A percentile compares a stretch with the other conserved stretches of the same genome.
Conservation (phyloP, 768 basidiomycete species). For the Hemileccinum rubropunctum region DNA sequence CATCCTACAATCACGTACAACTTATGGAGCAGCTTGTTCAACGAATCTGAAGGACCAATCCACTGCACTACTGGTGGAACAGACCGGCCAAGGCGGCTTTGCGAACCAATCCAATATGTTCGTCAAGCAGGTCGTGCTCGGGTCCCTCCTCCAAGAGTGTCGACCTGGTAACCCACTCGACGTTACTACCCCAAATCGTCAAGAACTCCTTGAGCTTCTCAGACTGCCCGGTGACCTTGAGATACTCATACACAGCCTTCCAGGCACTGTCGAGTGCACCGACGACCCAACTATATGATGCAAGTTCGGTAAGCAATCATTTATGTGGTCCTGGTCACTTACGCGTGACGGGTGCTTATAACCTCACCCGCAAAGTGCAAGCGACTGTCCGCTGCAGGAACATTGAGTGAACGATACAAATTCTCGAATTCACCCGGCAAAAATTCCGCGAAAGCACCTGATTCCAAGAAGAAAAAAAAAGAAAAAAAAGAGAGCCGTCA, state of each 20-base stretch:
- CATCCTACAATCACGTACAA: no score
- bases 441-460: slow-evolving; percentile 42
- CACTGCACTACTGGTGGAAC: not conserved
- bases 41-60: no score
- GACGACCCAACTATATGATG: slow-evolving; percentile 32
- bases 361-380: slow-evolving; percentile 19
- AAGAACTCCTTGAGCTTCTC: slow-evolving; percentile 17
- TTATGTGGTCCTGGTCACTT: not conserved
- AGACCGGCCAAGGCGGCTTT: not conserved
- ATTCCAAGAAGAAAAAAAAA: no score
- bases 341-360: slow-evolving; percentile 14
- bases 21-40: no score
- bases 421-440: slow-evolving; percentile 38
- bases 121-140: slow-evolving; percentile 3
- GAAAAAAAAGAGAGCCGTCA: not conserved
- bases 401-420: slow-evolving; percentile 30
- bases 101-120: not conserved
- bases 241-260: slow-evolving; percentile 31
- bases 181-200: slow-evolving; percentile 27
- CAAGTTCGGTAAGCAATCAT: slow-evolving; percentile 7
- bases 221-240: slow-evolving; percentile 10
- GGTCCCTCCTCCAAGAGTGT: not conserved
- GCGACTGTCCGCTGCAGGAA: slow-evolving; percentile 24
- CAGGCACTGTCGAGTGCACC: slow-evolving; percentile 38
- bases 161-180: slow-evolving; percentile 24